Conservation (phyloP, 768 basidiomycete species). For the Lenzites betulinus region DNA sequence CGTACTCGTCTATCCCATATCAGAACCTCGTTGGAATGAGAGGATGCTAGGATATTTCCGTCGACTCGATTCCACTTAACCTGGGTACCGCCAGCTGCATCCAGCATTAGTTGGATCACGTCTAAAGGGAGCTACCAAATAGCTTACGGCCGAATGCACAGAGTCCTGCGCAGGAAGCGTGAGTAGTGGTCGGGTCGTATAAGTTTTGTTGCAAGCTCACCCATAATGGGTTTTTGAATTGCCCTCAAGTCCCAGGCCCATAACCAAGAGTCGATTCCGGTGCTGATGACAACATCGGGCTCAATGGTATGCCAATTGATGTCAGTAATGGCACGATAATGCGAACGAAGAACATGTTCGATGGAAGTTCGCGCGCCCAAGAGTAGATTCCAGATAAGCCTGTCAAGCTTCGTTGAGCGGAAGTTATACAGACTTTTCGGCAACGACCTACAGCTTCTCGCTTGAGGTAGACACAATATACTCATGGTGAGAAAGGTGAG, state of each 20-base stretch:
- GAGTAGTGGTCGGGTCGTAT: neutral
- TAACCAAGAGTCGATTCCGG: conserved; percentile 91
- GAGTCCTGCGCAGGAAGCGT: conserved; percentile 42
- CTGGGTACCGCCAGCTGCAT: conserved; percentile 81
- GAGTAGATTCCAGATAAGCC: conserved; percentile 93
- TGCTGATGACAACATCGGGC: conserved; percentile 84
- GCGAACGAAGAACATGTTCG: conserved; percentile 81
- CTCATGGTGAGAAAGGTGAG: conserved; percentile 71
- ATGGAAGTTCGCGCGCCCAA: conserved; percentile 76
- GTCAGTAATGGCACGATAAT: conserved; percentile 95
- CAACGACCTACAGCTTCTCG: conserved; percentile 70
- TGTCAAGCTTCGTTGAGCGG: neutral
- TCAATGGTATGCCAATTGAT: conserved; percentile 95
- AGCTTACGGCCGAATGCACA: conserved; percentile 56
- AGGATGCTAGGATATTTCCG: conserved; percentile 83
- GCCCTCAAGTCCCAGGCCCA: conserved; percentile 89
- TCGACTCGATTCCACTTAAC: conserved; percentile 97
- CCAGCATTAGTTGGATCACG: neutral
- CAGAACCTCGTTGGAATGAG: conserved; percentile 82
- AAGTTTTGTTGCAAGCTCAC: conserved; percentile 30
- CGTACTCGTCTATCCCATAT: conserved; percentile 94
- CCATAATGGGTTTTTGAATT: conserved; percentile 63
- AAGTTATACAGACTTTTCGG: neutral
- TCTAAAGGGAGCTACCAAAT: neutral
- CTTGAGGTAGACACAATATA: conserved; percentile 89